Conservation (phyloP, 75 land plant species). For the Adiantum capillusveneris region DNA sequence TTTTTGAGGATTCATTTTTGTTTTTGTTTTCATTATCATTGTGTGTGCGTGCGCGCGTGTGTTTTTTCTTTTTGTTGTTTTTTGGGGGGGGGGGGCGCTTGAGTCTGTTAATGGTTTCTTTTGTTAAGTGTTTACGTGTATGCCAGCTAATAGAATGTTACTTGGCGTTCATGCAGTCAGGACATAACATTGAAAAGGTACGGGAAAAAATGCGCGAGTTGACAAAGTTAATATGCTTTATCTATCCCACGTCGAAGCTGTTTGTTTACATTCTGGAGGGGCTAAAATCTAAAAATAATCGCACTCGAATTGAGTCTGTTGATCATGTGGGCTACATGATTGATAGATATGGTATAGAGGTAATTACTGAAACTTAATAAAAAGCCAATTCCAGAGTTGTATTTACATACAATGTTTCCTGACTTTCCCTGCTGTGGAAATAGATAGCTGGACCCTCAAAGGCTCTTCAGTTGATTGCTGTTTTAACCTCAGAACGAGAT, state of each 20-base stretch:
- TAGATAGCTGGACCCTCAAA: conserved; percentile 83
- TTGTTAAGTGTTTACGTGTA: too few species aligned
- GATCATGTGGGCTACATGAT: conserved; percentile 81
- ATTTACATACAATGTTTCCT: not conserved
- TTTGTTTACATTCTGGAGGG: conserved; percentile 84
- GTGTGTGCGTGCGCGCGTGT: not conserved
- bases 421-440: too few species aligned
- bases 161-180: conserved; percentile 97
- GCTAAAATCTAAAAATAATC: conserved; percentile 84
- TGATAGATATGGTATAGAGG: conserved; percentile 84
- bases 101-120: too few species aligned
- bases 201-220: conserved; percentile 89
- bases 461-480: conserved; percentile 78
- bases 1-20: too few species aligned
- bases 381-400: not conserved
- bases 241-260: conserved; percentile 69
- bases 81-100: too few species aligned
- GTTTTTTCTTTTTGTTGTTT: too few species aligned
- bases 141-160: too few species aligned
- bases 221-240: conserved; percentile 52
- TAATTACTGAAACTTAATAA: conserved; percentile 22
- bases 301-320: conserved; percentile 85
- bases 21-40: not conserved
- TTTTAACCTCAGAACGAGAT: conserved; percentile 89
- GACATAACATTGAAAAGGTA: conserved; percentile 95